Evolutionary conservation across 139 green algal species (phyloP), one percentile per base, ranked within the genome.

Genomic region (Closterium sp.): DNA sequence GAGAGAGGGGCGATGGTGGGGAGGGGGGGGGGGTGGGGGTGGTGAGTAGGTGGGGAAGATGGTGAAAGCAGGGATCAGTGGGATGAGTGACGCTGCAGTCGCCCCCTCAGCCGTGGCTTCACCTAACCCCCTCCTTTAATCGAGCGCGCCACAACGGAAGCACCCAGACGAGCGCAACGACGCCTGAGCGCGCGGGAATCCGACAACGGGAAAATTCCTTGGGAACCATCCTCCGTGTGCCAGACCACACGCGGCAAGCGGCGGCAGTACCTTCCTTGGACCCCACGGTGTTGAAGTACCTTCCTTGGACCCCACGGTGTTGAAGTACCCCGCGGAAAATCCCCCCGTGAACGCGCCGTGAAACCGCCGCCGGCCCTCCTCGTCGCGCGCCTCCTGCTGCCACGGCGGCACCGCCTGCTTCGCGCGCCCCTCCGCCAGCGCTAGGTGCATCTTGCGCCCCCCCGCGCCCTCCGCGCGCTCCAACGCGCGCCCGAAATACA

Each of bases 261-360:
- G n/a, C n/a, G n/a, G n/a, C n/a, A n/a, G n/a, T n/a, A n/a, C n/a
- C n/a, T n/a, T n/a, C n/a, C n/a, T n/a, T n/a, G n/a, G n/a, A n/a
- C n/a, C n/a, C n/a, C n/a, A n/a, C n/a, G n/a, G n/a, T n/a, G n/a
- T n/a, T n/a, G n/a, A 27, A 7, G 86, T 22, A 93, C 91, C 92
- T 88, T 97, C 96, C 94, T 96, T 95, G 79, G 94, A 97, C 30
- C 96, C 97, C 19, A 99, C 98, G 22, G 97, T 98, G 96, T 99
- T 99, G 95, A 96, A 99, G 94, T 93, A 94, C 3, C 98, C 98
- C 0, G 98, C 98, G 27, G 94, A 97, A 91, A 97, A 99, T 10
- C 98, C 98, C 4, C 98, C 98, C 11, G 97, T 99, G 94, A 99
- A 99, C 21, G 98, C 98, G 29, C 98, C 98, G 95, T 99, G 98